Evolutionary conservation across 192 early-diverging fungal genomes (phyloP), one percentile per base, ranked within the genome.

Genomic region (Chytriomyces sp.): DNA sequence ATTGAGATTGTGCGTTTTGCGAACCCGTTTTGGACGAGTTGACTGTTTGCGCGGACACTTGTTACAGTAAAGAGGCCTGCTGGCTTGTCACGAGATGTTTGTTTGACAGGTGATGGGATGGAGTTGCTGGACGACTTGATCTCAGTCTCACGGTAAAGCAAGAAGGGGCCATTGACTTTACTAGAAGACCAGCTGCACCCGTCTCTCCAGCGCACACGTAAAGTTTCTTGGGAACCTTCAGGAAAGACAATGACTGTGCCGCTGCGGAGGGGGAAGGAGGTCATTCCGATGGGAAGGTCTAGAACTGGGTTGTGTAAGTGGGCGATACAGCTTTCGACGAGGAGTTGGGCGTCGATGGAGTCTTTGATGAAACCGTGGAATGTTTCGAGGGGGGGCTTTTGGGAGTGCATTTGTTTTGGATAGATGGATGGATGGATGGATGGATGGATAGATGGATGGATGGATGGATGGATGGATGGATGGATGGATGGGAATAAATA

Each of bases 221-320:
- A 0, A 3, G 46, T 28, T 69, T 48, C 18, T 50, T 48, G 62
- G n/a, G n/a, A 16, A 28, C 68, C 35, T 69, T 69, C 68, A 1
- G 68, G 11, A 20, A 69, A 26, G 5, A 69, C 68, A 10, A 69
- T 9, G 6, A 69, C 50, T 3, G 45, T 53, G 3, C 68, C 68
- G 20, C 20, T 28, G 10, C 68, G 68, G 1, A 53, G n/a, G 5
- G 45, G 68, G 7, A 69, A 24, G 18, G 50, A 20, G 16, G 66
- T 57, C 53, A 57, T 57, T 13, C 53, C 53, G 20, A 57, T 57
- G 53, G 53, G 53, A 0, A 57, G 53, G 53, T 57, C 53, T 3
- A 57, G 53, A 3, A 57, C 53, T 20, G 53, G 53, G 13, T 3
- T 57, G 53, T 20, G 20, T 2, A 0, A 13, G 16, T 20, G 16